Evolutionary conservation across 495 filamentous ascomycete genomes (phyloP), one percentile per base, ranked within the genome.

Genomic region (Umbilicaria muhlenbergii): DNA sequence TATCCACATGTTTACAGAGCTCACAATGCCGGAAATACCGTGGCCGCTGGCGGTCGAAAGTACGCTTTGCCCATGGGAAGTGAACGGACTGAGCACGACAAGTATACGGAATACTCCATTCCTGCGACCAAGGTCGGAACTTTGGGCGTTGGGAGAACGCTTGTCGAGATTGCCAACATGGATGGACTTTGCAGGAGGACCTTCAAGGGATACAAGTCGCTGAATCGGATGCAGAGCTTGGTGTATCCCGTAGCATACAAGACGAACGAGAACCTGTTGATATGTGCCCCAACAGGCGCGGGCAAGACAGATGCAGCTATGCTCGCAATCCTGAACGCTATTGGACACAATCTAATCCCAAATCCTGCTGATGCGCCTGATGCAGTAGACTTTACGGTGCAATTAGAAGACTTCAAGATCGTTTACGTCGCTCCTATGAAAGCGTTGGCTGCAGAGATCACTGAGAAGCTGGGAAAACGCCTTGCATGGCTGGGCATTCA

Each of bases 221-320:
- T 99, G 39, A 99, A 99, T 54, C 78, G 91, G 17, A 99, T 99
- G 91, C 91, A 99, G 63, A 95, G 87, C 51, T 61, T 99, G 39
- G 81, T 95, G 4, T 94, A 93, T 58, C 86, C 88, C 3, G 86
- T 99, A 3, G 91, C 89, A 2, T 99, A 99, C 62, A 81, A 81
- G 55, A 93, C 84, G 5, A 94, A 73, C 55, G 91, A 96, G 61
- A 99, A 99, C 56, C 94, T 99, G 88, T 71, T 99, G 31, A 91
- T 99, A 42, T 99, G 91, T 62, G 91, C 91, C 11, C 91, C 91
- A 1, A 99, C 91, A 47, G 91, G 91, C 77, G 91, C 91, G 38
- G 81, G 91, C 77, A 99, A 99, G 68, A 99, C 91, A 7, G 92
- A 99, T 55, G 92, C 87, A 1, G 91, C 91, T n/a, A 86, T 96